These are phyloP conservation scores for Geotrichum ghanense DNA, from an alignment of 805 yeast species.

Conservation along the genomic window DNA sequence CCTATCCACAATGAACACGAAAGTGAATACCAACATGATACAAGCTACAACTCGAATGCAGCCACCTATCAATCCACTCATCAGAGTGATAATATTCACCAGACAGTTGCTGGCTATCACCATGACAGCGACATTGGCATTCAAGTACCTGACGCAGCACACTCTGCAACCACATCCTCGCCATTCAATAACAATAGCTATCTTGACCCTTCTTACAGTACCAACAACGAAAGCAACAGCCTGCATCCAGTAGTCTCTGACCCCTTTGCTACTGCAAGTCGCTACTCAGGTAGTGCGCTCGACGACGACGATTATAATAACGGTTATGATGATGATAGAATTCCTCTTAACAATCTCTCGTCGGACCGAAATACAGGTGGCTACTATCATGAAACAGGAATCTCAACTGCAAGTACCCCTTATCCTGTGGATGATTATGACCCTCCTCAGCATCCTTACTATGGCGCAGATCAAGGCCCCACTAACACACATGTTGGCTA, in stretches of 20 bases:
- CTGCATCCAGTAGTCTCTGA: background rate
- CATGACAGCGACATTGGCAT: background rate
- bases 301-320: slow-evolving; percentile 3
- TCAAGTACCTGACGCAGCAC: slow-evolving; percentile 1
- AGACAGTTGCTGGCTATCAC: too few relatives aligned
- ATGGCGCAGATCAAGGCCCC: too few relatives aligned
- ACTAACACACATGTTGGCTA: too few relatives aligned
- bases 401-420: background rate
- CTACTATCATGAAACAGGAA: background rate
- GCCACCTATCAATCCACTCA: too few relatives aligned
- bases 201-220: background rate
- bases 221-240: background rate
- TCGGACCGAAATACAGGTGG: background rate
- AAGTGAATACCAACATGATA: too few relatives aligned
- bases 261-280: background rate
- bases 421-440: slow-evolving; percentile 5
- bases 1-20: too few relatives aligned
- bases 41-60: too few relatives aligned
- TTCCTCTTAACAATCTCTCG: background rate
- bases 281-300: background rate
- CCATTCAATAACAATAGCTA: background rate
- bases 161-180: background rate
- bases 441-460: too few relatives aligned
- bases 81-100: too few relatives aligned
- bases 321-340: slow-evolving; percentile 6